phyloP scores from a whole-genome alignment of 1,284 basidiomycete genomes.

The Athelia psychrophila region DNA sequence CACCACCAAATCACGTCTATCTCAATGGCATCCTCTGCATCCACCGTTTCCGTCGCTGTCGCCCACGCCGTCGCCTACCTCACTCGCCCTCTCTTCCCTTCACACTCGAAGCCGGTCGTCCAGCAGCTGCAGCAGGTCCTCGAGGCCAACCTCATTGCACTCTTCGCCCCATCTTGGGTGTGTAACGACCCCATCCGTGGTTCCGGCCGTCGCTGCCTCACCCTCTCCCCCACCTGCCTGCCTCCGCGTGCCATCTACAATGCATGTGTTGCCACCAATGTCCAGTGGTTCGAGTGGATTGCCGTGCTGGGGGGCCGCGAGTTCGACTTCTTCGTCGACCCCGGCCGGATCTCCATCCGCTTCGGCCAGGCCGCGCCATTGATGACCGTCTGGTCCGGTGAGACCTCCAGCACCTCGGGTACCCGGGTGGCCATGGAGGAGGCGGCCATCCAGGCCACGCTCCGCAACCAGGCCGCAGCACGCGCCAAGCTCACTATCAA shows the following conservation, averaged over 20 bases:
- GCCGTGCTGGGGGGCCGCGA: slow-evolving; percentile 59
- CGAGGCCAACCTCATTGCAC: slow-evolving; percentile 64
- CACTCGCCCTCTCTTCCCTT: slow-evolving; percentile 55
- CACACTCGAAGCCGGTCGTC: slow-evolving; percentile 55
- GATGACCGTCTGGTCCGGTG: slow-evolving; percentile 66
- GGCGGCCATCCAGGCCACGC: slow-evolving; percentile 36
- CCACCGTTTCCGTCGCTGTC: slow-evolving; percentile 53
- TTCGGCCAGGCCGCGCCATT: slow-evolving; percentile 42
- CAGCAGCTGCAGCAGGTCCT: slow-evolving; percentile 66
- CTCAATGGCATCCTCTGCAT: slow-evolving; percentile 45
- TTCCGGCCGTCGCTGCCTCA: slow-evolving; percentile 70
- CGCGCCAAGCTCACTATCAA: slow-evolving; percentile 15
- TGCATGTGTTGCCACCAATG: slow-evolving; percentile 61
- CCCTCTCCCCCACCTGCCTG: slow-evolving; percentile 61
- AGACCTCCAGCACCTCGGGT: slow-evolving; percentile 27
- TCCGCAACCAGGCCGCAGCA: slow-evolving; percentile 17
- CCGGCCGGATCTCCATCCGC: slow-evolving; percentile 68
- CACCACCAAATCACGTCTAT: slow-evolving; percentile 17
- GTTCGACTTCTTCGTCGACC: slow-evolving; percentile 77
- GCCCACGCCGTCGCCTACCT: slow-evolving; percentile 70
- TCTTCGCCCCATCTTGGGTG: slow-evolving; percentile 64
- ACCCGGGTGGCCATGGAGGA: slow-evolving; percentile 16
- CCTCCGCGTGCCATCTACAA: slow-evolving; percentile 70
- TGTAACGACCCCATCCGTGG: slow-evolving; percentile 60
- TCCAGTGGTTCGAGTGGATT: slow-evolving; percentile 80